Evolutionary conservation across 192 early-diverging fungal species (phyloP).

Genomic region (Coemansia sp.): DNA sequence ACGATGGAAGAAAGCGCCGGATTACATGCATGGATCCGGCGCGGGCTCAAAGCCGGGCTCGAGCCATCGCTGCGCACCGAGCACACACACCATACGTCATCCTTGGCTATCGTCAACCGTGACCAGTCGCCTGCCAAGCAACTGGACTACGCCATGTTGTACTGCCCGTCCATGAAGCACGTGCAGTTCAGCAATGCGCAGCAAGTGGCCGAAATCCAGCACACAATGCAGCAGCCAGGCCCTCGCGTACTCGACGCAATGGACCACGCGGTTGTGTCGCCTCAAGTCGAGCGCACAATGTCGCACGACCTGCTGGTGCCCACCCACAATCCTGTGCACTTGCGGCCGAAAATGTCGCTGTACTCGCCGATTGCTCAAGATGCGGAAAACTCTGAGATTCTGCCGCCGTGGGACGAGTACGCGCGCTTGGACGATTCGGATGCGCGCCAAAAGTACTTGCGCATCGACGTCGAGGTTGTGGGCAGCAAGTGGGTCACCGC

Average conservation of each 20-base stretch:
- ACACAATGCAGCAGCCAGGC: not conserved
- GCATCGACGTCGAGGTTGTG: constrained; percentile 73
- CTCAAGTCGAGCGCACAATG: constrained; percentile 5
- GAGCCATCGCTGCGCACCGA: not conserved
- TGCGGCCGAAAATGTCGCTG: constrained; percentile 45
- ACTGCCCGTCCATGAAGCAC: constrained; percentile 50
- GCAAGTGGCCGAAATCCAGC: constrained; percentile 6
- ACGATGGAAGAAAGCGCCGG: constrained; percentile 48
- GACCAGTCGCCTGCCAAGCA: not conserved
- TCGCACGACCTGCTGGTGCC: constrained; percentile 3
- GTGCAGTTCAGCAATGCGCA: constrained; percentile 34
- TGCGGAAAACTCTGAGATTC: constrained; percentile 6
- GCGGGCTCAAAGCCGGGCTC: constrained; percentile 12
- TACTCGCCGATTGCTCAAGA: constrained; percentile 42
- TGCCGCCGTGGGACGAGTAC: constrained; percentile 50
- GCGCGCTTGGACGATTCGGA: constrained; percentile 13
- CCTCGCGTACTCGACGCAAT: constrained; percentile 29
- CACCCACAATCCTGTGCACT: not conserved
- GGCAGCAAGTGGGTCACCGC: constrained; percentile 56
- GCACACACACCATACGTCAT: constrained; percentile 4
- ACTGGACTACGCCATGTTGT: constrained; percentile 48
- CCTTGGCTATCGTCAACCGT: constrained; percentile 24
- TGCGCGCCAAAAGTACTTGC: constrained; percentile 58
- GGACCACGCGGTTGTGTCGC: constrained; percentile 15
- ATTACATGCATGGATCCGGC: constrained; percentile 47